phyloP scores from a whole-genome alignment of 2,329 filamentous ascomycete genomes.

The Ophiostoma triangulosporum region DNA sequence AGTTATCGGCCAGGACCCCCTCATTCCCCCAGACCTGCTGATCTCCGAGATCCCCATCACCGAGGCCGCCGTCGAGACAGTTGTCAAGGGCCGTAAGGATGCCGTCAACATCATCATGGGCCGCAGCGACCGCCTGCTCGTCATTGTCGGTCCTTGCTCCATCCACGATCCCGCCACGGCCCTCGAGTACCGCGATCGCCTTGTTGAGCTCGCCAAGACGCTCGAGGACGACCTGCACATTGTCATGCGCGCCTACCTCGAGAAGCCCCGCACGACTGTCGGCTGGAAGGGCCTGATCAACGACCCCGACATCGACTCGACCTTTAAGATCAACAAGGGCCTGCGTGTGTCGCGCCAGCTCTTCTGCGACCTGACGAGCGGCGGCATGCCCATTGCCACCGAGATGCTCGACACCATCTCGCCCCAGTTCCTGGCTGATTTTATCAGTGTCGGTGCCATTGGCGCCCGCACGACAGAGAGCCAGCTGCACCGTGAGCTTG shows the following conservation, averaged over 20 bases:
- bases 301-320: constrained; percentile 93
- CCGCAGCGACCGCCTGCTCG: constrained; percentile 73
- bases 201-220: constrained; percentile 66
- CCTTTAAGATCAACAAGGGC: constrained; percentile 98
- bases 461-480: constrained; percentile 93
- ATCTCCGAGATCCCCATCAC: constrained; percentile 71
- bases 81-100: constrained; percentile 56
- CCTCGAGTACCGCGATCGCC: constrained; percentile 71
- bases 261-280: constrained; percentile 95
- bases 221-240: constrained; percentile 75
- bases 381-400: constrained; percentile 86
- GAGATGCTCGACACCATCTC: constrained; percentile 99
- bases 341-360: constrained; percentile 83
- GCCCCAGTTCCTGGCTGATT: constrained; percentile 91
- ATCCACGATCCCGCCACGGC: constrained; percentile 88
- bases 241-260: constrained; percentile 96
- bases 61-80: constrained; percentile 48
- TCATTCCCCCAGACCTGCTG: constrained; percentile 80
- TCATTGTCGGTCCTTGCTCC: constrained; percentile 90
- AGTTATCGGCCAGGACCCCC: constrained; percentile 90
- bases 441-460: constrained; percentile 90
- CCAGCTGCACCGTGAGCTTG: constrained; percentile 90
- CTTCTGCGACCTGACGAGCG: constrained; percentile 76
- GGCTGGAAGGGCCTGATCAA: constrained; percentile 99
- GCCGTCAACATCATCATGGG: constrained; percentile 65